A percentile compares a stretch with the other conserved stretches of the same genome.
phyloP scores from a whole-genome alignment of 768 basidiomycete species.

The Macrocybe gigantea region DNA sequence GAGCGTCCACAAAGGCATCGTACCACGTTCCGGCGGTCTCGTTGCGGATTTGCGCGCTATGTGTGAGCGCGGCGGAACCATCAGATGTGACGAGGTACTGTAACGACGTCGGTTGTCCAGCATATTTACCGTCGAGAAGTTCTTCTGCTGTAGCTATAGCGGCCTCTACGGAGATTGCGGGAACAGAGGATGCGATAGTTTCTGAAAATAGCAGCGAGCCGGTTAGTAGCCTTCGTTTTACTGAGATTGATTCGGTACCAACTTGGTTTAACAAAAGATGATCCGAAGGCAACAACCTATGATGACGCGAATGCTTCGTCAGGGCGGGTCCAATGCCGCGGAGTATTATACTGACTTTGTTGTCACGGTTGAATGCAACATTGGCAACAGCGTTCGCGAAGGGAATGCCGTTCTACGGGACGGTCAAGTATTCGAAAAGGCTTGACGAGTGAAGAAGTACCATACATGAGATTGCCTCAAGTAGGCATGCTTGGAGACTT shows the following conservation, averaged over 20 bases:
- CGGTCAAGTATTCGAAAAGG: no score
- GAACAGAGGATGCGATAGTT: conserved; percentile 22
- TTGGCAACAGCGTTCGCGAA: conserved; percentile 17
- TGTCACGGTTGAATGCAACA: conserved; percentile 9
- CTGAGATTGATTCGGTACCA: conserved; percentile 7
- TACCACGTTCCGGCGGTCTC: conserved; percentile 35
- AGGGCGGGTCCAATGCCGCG: background rate
- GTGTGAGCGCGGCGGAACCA: conserved; percentile 31
- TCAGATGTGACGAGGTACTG: conserved; percentile 33
- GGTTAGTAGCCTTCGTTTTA: background rate
- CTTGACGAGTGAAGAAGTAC: background rate
- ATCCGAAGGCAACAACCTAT: conserved; percentile 34
- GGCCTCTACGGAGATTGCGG: conserved; percentile 24
- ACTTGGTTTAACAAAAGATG: conserved; percentile 41
- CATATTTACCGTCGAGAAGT: conserved; percentile 26
- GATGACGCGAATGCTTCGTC: conserved; percentile 1
- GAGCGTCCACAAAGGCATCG: conserved; percentile 54
- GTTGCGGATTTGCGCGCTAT: conserved; percentile 27
- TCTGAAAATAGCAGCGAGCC: conserved; percentile 6
- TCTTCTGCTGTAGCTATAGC: conserved; percentile 28
- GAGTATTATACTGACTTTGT: conserved; percentile 5
- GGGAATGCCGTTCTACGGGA: conserved; percentile 8
- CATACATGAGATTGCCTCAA: conserved; percentile 16
- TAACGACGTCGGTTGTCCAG: conserved; percentile 26
- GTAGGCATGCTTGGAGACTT: conserved; percentile 15